Conservation (phyloP, 1,284 basidiomycete species). For the Clitocybe nebularis region DNA sequence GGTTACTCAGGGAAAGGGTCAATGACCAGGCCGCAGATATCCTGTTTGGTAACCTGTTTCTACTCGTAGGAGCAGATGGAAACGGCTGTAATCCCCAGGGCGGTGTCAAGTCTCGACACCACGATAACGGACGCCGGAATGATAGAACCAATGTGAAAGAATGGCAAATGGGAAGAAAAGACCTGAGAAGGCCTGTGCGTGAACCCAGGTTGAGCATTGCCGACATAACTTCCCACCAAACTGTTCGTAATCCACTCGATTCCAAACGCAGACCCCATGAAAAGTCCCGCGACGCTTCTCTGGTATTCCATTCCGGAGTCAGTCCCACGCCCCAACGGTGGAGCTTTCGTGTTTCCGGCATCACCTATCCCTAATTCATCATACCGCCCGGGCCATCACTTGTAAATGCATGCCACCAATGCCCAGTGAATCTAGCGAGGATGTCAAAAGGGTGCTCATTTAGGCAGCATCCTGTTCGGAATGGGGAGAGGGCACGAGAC, state of each 20-base stretch:
- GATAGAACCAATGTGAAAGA: conserved; percentile 24
- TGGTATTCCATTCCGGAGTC: conserved; percentile 30
- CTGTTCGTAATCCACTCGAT: conserved; percentile 33
- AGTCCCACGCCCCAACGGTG: conserved; percentile 8
- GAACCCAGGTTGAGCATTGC: conserved; percentile 25
- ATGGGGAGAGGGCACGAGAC: conserved; percentile 18
- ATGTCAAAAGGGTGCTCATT: conserved; percentile 13
- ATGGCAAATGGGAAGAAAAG: conserved; percentile 30
- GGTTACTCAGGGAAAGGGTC: conserved; percentile 35
- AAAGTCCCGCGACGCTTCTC: conserved; percentile 44
- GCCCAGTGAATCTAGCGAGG: conserved; percentile 21
- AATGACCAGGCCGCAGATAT: conserved; percentile 32
- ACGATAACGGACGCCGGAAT: conserved; percentile 14
- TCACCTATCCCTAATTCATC: conserved; percentile 35
- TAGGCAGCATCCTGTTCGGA: conserved; percentile 29
- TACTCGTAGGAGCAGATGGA: conserved; percentile 9
- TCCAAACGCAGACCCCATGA: conserved; percentile 18
- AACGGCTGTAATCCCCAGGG: conserved; percentile 10
- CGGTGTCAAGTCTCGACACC: conserved; percentile 10
- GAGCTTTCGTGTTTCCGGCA: conserved; percentile 43
- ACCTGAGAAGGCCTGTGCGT: conserved; percentile 32
- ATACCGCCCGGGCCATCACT: conserved; percentile 8
- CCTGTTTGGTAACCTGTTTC: conserved; percentile 32
- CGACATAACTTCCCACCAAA: conserved; percentile 14
- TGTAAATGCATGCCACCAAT: conserved; percentile 15